Conservation (phyloP, 345 rosid species). For the Brassica carinata region DNA sequence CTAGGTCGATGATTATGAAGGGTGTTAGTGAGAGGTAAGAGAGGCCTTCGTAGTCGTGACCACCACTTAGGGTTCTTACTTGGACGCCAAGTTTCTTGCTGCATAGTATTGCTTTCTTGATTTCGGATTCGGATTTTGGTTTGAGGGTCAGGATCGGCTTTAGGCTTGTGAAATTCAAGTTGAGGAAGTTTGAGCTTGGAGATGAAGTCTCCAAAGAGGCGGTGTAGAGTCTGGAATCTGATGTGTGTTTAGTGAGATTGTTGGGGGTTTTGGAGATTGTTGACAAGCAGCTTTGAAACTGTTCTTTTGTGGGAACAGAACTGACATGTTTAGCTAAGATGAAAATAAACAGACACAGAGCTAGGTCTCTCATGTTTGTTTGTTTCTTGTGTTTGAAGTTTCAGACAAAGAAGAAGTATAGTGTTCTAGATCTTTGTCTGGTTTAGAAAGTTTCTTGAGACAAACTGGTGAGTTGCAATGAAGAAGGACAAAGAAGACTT, state of each 20-base stretch:
- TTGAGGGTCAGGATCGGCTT: conserved; percentile 52
- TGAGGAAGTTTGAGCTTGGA: conserved; percentile 17
- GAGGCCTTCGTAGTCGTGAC: conserved; percentile 74
- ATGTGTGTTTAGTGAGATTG: neutral
- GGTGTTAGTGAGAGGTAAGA: conserved; percentile 57
- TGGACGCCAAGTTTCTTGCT: conserved; percentile 44
- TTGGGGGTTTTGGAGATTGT: neutral
- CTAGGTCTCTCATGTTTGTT: conserved; percentile 22
- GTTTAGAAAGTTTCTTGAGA: conserved; percentile 19
- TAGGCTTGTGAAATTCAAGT: conserved; percentile 36
- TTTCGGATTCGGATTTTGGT: conserved; percentile 46
- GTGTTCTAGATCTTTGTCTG: conserved; percentile 15
- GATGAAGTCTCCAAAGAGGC: conserved; percentile 15
- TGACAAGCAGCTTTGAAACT: conserved; percentile 31
- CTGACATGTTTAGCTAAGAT: neutral
- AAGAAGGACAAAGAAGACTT: conserved; percentile 11
- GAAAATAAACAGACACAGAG: conserved; percentile 17
- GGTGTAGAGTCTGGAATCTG: conserved; percentile 15
- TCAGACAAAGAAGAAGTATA: conserved; percentile 15
- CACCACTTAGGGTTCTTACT: conserved; percentile 65
- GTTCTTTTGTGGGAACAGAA: conserved; percentile 33
- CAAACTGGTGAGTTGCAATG: conserved; percentile 33
- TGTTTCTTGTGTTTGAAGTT: conserved; percentile 31
- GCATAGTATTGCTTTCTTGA: conserved; percentile 49
- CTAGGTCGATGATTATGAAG: conserved; percentile 51